Conservation (phyloP, 371 early-diverging fungal species). For the Zychaea mexicana region DNA sequence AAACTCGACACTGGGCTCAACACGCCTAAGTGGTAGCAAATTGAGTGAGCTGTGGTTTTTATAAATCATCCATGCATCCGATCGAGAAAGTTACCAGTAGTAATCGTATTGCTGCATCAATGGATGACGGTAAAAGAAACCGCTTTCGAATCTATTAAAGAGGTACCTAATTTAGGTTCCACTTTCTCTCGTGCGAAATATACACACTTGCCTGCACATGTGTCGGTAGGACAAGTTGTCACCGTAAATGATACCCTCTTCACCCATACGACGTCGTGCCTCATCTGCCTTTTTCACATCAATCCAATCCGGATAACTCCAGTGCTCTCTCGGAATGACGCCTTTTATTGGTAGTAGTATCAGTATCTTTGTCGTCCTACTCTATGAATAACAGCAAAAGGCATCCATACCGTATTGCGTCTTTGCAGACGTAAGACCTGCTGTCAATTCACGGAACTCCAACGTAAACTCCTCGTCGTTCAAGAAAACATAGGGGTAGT, state of each 20-base stretch:
- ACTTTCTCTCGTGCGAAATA: too few species aligned
- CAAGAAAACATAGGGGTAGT: conserved; percentile 89
- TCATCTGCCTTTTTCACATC: conserved; percentile 66
- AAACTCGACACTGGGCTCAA: conserved; percentile 90
- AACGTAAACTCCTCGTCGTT: conserved; percentile 83
- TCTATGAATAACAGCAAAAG: neutral
- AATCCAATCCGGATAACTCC: conserved; percentile 86
- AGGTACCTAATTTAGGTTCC: too few species aligned
- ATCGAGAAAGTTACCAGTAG: conserved; percentile 77
- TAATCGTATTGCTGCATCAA: conserved; percentile 78
- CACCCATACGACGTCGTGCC: conserved; percentile 60
- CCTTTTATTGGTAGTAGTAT: conserved; percentile 32
- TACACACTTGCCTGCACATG: conserved; percentile 77
- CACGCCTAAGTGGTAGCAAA: conserved; percentile 53
- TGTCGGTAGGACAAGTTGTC: conserved; percentile 84
- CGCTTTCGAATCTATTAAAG: conserved; percentile 81
- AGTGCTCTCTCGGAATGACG: conserved; percentile 71
- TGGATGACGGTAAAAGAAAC: conserved; percentile 85
- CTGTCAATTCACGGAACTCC: conserved; percentile 67
- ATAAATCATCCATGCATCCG: too few species aligned
- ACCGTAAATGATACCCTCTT: conserved; percentile 81
- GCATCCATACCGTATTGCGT: conserved; percentile 46
- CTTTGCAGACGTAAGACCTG: conserved; percentile 52
- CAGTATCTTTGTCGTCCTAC: neutral
- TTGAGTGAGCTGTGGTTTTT: neutral